phyloP scores from a whole-genome alignment of 345 rosid genomes.

The Euphorbia lathyris region DNA sequence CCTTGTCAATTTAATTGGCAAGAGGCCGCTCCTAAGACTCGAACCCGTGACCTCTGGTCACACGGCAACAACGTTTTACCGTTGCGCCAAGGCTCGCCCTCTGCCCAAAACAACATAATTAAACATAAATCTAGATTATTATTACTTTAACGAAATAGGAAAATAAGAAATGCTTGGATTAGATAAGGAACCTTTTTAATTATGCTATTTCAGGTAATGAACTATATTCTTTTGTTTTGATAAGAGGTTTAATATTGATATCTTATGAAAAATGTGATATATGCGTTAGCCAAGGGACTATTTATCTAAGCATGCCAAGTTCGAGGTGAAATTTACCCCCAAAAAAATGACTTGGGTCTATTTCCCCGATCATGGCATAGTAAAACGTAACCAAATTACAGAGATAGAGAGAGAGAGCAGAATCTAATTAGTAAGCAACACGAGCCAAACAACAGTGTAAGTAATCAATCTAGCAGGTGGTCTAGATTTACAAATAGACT shows the following conservation, averaged over 20 bases:
- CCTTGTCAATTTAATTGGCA: no score
- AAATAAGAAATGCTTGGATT: not conserved
- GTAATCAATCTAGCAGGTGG: conserved; percentile 6
- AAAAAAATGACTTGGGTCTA: not conserved
- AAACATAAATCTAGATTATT: not conserved
- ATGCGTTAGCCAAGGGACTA: not conserved
- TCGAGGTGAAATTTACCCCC: not conserved
- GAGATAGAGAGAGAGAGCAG: not conserved
- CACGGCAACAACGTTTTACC: no score
- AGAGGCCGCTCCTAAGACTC: no score
- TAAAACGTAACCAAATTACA: not conserved
- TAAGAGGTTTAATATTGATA: not conserved
- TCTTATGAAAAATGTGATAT: not conserved
- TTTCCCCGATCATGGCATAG: not conserved
- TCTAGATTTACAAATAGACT: not conserved
- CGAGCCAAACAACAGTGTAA: not conserved
- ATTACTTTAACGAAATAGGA: not conserved
- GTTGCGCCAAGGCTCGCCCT: no score
- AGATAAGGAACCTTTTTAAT: not conserved
- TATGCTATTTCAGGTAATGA: not conserved
- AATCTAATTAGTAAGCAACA: not conserved
- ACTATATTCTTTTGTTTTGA: not conserved
- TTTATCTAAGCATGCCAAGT: not conserved
- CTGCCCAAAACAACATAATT: not conserved
- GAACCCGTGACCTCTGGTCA: no score